These are phyloP conservation scores for Aquilaria malaccensis DNA, from an alignment of 345 rosid genomes.

Conservation along the genomic window DNA sequence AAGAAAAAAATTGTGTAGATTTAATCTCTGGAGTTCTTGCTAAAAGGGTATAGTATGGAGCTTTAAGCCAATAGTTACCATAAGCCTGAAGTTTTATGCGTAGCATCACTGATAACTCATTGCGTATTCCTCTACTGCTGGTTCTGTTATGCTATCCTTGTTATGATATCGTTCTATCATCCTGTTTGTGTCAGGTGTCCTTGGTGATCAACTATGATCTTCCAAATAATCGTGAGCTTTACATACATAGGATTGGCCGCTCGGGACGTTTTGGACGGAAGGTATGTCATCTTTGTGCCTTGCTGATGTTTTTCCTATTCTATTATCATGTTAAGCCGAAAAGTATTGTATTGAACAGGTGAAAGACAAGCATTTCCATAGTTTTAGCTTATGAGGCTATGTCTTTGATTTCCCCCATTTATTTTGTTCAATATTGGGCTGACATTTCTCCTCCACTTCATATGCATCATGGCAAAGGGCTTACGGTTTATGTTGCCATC, in stretches of 20 bases:
- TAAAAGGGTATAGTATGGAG: too few relatives aligned
- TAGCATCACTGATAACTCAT: background rate
- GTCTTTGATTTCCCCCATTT: too few relatives aligned
- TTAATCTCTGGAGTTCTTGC: too few relatives aligned
- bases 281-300: constrained; percentile 31
- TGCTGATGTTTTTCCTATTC: background rate
- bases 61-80: too few relatives aligned
- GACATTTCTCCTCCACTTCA: too few relatives aligned
- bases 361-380: too few relatives aligned
- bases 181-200: constrained; percentile 49
- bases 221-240: constrained; percentile 96
- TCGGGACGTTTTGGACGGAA: constrained; percentile 98
- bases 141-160: background rate
- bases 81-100: too few relatives aligned
- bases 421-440: too few relatives aligned
- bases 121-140: background rate
- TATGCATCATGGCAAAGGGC: too few relatives aligned
- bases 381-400: too few relatives aligned
- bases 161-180: background rate
- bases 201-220: constrained; percentile 94
- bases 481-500: background rate
- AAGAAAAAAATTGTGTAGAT: background rate
- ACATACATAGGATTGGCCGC: constrained; percentile 95
- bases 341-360: too few relatives aligned
- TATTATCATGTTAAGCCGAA: too few relatives aligned